Evolutionary conservation across 2,329 filamentous ascomycete species (phyloP).

Genomic region (Aspergillus novofumigatus): DNA sequence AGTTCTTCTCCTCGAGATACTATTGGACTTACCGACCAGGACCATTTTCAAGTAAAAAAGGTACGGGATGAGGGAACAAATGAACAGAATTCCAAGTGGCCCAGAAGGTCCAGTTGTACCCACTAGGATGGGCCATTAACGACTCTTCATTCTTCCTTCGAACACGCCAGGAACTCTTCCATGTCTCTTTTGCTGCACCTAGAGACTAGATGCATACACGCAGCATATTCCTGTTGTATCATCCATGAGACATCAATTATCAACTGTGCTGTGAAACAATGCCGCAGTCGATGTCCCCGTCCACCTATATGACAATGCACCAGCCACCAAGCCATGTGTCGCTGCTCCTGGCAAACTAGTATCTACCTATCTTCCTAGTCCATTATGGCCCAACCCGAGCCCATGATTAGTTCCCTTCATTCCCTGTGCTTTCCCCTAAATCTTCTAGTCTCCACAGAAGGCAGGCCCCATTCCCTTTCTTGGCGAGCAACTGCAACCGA

Average conservation of each 20-base stretch:
- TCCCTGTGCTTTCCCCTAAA: neutral
- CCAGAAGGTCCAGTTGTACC: neutral
- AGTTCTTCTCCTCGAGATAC: neutral
- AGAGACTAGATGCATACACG: neutral
- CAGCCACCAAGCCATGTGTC: neutral
- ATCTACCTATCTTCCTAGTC: neutral
- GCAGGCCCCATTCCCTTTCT: neutral
- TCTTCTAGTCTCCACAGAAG: conserved; percentile 5
- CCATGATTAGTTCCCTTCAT: neutral
- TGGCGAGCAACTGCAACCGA: conserved; percentile 9
- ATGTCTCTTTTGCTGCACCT: neutral
- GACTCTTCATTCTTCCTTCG: neutral
- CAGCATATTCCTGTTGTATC: neutral
- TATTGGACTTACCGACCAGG: neutral
- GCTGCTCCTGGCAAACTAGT: neutral
- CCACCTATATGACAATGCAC: neutral
- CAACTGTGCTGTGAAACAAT: neutral
- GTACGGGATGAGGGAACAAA: neutral
- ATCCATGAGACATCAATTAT: neutral
- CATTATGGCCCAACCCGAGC: neutral
- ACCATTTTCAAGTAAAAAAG: neutral
- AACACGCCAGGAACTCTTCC: neutral
- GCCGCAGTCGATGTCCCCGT: neutral
- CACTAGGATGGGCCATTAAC: neutral
- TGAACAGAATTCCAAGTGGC: neutral